Base-by-base conservation (phyloP, 148 eudicot genomes). In the Bassia scoparia region DNA sequence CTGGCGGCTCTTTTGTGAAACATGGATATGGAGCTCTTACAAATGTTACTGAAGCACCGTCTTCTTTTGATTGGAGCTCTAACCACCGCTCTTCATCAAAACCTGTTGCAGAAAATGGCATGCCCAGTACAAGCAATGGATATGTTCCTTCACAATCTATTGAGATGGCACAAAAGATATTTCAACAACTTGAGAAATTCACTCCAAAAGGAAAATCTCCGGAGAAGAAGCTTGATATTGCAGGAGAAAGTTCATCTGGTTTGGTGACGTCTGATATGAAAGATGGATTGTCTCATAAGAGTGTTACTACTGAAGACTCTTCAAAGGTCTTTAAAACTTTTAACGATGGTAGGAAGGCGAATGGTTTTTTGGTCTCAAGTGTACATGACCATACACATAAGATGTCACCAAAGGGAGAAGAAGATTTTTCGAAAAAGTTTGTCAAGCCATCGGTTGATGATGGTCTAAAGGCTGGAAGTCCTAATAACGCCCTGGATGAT, bases 101-200 rank as follows among this genome's bases (percentile, higher is more conserved):
- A 71, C n/a, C 73, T 56, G 67, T 61, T 34, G 73, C 68, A 37
- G 82, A 81, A 60, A 76, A 74, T 30, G 58, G 78, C 62, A 67
- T 64, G 66, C 79, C 81, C 77, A 60, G 78, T 66, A 70, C 83
- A 49, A 87, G 84, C 71, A 78, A 82, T 77, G 75, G 80, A 31
- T 84, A 67, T 81, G 89, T 88, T 83, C 91, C 97, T 73, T 76
- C 92, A 5, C 83, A 85, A 73, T 92, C 99, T 48, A 78, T 80
- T 68, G 89, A 88, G 81, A 87, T 73, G 81, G 97, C 96, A 72
- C 72, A 85, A 67, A 90, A 80, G 77, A 96, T 90, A 71, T 80
- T 92, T 62, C 82, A 87, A 81, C 89, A 87, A 27, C 92, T 92
- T 71, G 96, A 95, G 67, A 90, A 82, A 70, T 31, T 88, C 59